Evolutionary conservation across 768 basidiomycete genomes (phyloP), one percentile per base, ranked within the genome.

Genomic region (Rhodotorula toruloides): DNA sequence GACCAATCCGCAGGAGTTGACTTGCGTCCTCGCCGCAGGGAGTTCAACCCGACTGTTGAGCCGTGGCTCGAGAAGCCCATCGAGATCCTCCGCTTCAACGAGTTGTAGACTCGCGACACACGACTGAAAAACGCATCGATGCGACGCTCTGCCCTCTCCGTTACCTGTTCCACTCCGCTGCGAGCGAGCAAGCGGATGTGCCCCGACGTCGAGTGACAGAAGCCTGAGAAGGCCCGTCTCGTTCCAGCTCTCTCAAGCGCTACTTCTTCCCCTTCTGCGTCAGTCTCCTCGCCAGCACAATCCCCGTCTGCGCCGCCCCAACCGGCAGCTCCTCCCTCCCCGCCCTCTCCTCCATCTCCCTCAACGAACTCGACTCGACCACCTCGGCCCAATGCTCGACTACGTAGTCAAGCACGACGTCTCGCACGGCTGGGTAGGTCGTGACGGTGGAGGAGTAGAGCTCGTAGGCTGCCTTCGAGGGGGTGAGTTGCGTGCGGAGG

Each of bases 1-100:
- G 21, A 42, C 31, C 34, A 21, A 11, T 39, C 32, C 47, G 48
- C 19, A 21, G 22, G 5, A 27, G 17, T 16, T n/a, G 40, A n/a
- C 43, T n/a, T 17, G 12, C 11, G 17, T 36, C 25, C 21, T 42
- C 19, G 22, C 44, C 2, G 22, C 42, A 27, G n/a, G 25, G 48
- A 9, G n/a, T 52, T 42, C 39, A 54, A 64, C 63, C 63, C 63
- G 27, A 57, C 56, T 11, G 63, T 64, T 50, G 63, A 64, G n/a
- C 63, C 63, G 16, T 64, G 63, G 63, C 63, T 64, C 49, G 63
- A 52, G 32, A 19, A 31, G 25, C 63, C 63, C 25, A 64, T 64
- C 63, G 50, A 36, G 9, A 27, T 64, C 57, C 49, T 49, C 52
- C 63, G 63, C 39, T 48, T 53, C 56, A 44, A 58, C 37, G 63